Percentiles rank a stretch among this genome's conserved stretches.
Conservation (phyloP, 1,139 yeast species). For the Taphrina communis region DNA sequence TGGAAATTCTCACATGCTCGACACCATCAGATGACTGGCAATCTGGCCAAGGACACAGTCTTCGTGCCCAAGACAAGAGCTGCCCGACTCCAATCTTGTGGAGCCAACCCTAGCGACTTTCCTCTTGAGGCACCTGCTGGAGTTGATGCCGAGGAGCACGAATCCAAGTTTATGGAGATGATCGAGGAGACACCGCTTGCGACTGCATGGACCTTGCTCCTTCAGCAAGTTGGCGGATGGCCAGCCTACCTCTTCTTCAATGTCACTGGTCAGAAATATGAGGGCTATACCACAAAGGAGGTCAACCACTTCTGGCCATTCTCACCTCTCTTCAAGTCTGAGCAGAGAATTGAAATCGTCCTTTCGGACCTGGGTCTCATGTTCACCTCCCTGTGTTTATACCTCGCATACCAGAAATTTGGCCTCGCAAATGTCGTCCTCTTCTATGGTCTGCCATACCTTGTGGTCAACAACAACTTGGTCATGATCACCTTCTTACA, state of each 20-base stretch:
- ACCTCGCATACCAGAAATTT: slow-evolving; percentile 30
- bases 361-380: slow-evolving; percentile 40
- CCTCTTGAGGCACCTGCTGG: slow-evolving; percentile 44
- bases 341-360: slow-evolving; percentile 57
- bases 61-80: slow-evolving; percentile 63
- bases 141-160: slow-evolving; percentile 42
- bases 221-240: slow-evolving; percentile 82
- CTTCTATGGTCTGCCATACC: slow-evolving; percentile 78
- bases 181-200: slow-evolving; percentile 76
- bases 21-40: slow-evolving; percentile 89
- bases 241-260: slow-evolving; percentile 67
- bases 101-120: slow-evolving; percentile 46
- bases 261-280: slow-evolving; percentile 76
- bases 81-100: slow-evolving; percentile 21
- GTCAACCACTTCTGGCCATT: slow-evolving; percentile 72
- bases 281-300: slow-evolving; percentile 59
- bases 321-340: slow-evolving; percentile 74
- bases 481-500: slow-evolving; percentile 84
- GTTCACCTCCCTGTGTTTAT: slow-evolving; percentile 31
- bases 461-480: slow-evolving; percentile 87
- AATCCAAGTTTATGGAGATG: slow-evolving; percentile 59
- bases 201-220: slow-evolving; percentile 61
- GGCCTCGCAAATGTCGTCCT: slow-evolving; percentile 52
- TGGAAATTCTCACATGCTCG: slow-evolving; percentile 84
- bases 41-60: slow-evolving; percentile 79